Conservation (phyloP, 257 asterid species). For the Solanum clarkiae region DNA sequence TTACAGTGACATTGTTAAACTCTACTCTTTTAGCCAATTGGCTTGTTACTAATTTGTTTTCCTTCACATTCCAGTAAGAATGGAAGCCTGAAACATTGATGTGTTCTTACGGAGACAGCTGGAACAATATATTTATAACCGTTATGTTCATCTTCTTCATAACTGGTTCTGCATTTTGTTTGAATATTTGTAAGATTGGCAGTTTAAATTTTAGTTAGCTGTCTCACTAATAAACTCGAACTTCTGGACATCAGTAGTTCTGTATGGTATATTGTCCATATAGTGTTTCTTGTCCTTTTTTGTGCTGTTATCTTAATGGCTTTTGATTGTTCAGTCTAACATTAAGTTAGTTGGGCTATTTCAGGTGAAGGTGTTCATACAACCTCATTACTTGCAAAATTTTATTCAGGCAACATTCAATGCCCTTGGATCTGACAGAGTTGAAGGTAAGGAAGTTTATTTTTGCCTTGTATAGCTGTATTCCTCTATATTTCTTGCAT, state of each 20-base stretch:
- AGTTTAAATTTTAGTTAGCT: neutral
- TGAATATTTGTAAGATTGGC: neutral
- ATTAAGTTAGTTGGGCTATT: conserved; percentile 9
- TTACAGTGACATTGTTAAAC: neutral
- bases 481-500: neutral
- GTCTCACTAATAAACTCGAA: neutral
- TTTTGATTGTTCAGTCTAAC: conserved; percentile 9
- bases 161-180: neutral
- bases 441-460: conserved; percentile 37
- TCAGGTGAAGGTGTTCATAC: conserved; percentile 90
- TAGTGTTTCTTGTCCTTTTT: neutral
- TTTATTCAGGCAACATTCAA: conserved; percentile 82
- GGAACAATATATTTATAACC: neutral
- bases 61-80: neutral
- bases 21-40: neutral
- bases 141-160: neutral
- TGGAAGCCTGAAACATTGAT: neutral
- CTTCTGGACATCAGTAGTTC: neutral
- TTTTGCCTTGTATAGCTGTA: neutral
- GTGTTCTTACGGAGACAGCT: neutral
- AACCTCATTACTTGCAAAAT: conserved; percentile 79
- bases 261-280: neutral
- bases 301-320: neutral
- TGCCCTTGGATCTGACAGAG: conserved; percentile 82
- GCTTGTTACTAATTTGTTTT: neutral